Percentiles rank a stretch among this genome's conserved stretches.
These are phyloP conservation scores for Hymenoscyphus albidus DNA, from an alignment of 2,329 filamentous ascomycete species.

Conservation along the genomic window DNA sequence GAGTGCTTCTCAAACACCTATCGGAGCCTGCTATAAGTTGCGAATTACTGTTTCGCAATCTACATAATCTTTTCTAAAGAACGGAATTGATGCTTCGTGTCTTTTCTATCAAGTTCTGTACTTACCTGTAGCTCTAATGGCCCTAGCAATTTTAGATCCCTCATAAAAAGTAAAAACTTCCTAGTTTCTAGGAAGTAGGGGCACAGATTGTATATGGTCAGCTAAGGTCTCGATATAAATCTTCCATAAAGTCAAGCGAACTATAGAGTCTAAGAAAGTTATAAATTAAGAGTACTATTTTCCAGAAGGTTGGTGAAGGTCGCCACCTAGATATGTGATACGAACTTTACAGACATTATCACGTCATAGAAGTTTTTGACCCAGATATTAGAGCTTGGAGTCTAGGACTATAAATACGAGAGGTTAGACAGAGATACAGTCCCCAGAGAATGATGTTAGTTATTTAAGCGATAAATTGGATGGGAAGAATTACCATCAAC, in stretches of 20 bases:
- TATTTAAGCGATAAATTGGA: not conserved
- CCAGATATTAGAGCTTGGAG: conserved; percentile 22
- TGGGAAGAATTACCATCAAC: conserved; percentile 1
- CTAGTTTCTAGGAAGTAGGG: conserved; percentile 12
- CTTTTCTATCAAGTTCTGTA: too few species aligned
- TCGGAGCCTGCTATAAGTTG: too few species aligned
- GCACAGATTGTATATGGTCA: conserved; percentile 32
- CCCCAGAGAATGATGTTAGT: not conserved
- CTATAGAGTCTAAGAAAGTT: conserved; percentile 31
- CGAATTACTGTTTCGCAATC: too few species aligned
- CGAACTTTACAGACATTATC: conserved; percentile 13
- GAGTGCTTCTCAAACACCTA: too few species aligned
- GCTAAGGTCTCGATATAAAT: conserved; percentile 31
- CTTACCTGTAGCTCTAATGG: too few species aligned
- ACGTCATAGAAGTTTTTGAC: conserved; percentile 28
- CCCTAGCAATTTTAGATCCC: not conserved
- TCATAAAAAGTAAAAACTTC: conserved; percentile 9
- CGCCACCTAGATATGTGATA: conserved; percentile 8
- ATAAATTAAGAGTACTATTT: not conserved
- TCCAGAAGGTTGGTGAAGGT: not conserved
- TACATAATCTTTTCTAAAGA: too few species aligned
- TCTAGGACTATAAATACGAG: conserved; percentile 25
- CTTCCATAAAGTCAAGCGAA: conserved; percentile 34
- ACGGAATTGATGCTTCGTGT: too few species aligned
- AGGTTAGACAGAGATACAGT: conserved; percentile 22